Evolutionary conservation across 352 stramenopile genomes (phyloP).

Genomic region (Globisporangium mamillatum): DNA sequence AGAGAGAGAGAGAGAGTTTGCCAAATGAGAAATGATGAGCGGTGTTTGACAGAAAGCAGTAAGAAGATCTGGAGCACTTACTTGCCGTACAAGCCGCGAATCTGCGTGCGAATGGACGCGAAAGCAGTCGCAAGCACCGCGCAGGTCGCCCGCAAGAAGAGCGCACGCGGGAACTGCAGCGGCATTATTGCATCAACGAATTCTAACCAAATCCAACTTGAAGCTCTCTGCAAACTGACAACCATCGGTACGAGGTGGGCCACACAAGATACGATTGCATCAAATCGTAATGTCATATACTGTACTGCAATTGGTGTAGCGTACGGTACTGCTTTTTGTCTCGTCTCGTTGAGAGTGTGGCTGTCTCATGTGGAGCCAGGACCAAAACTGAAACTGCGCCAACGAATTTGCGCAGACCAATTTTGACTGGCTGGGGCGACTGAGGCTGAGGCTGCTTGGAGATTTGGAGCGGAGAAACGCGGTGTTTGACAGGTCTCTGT

Average conservation of each 20-base stretch:
- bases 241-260: not conserved
- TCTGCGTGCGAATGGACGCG: constrained; percentile 78
- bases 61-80: constrained; percentile 28
- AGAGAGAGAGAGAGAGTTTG: not conserved
- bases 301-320: too few relatives aligned
- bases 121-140: constrained; percentile 62
- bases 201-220: not conserved
- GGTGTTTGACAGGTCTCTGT: too few relatives aligned
- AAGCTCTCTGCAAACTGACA: not conserved
- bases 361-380: too few relatives aligned
- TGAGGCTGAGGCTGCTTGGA: too few relatives aligned
- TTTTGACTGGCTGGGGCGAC: too few relatives aligned
- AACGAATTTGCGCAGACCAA: too few relatives aligned
- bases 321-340: too few relatives aligned
- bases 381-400: too few relatives aligned
- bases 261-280: constrained; percentile 7
- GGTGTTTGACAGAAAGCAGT: not conserved
- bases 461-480: too few relatives aligned
- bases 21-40: not conserved
- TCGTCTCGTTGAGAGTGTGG: too few relatives aligned
- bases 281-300: not conserved
- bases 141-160: constrained; percentile 46
- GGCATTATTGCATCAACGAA: not conserved
- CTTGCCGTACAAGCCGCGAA: constrained; percentile 72
- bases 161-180: constrained; percentile 28